These are phyloP conservation scores for Ormosia emarginata DNA, from an alignment of 306 rosid species.

Conservation along the genomic window DNA sequence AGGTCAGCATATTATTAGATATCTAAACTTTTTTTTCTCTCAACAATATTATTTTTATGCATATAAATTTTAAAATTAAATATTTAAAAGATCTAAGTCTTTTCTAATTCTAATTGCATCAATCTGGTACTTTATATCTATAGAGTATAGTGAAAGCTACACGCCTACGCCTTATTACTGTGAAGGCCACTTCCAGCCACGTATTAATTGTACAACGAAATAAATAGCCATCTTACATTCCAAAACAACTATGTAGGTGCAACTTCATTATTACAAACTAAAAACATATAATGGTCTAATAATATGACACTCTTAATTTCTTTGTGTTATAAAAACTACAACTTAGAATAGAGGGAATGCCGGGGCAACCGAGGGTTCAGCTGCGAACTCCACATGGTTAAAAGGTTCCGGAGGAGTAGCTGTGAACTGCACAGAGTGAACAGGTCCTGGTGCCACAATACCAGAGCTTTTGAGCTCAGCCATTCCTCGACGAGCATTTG, in stretches of 20 bases:
- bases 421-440: constrained; percentile 16
- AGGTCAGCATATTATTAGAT: no score
- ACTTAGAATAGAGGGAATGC: background rate
- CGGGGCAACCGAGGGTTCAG: constrained; percentile 27
- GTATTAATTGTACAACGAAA: background rate
- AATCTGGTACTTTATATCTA: no score
- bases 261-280: constrained; percentile 20
- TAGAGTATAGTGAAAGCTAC: background rate
- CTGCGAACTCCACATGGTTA: background rate
- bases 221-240: background rate
- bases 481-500: constrained; percentile 54
- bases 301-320: background rate
- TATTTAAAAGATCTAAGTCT: no score
- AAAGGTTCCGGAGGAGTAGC: constrained; percentile 21
- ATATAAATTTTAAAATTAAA: no score
- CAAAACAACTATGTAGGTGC: background rate
- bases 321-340: background rate
- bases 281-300: background rate
- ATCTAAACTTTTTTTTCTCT: no score
- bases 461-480: constrained; percentile 77
- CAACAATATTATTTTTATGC: no score
- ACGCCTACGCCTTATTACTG: background rate
- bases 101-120: no score
- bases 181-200: background rate
- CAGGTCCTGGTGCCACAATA: constrained; percentile 62